Conservation (phyloP, 371 early-diverging fungal species). For the Saksenaea vasiformis region DNA sequence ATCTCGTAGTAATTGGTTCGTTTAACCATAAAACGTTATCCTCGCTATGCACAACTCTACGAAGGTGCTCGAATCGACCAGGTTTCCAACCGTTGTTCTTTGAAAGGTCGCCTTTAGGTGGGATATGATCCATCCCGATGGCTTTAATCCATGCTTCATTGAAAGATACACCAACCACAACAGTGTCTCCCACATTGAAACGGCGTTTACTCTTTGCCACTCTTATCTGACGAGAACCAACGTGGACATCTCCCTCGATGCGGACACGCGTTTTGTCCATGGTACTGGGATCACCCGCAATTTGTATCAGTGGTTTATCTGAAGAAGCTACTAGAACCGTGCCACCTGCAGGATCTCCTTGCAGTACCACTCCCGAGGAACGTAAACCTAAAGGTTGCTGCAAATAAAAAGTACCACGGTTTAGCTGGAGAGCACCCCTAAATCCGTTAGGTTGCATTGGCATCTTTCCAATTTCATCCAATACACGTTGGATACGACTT, state of each 20-base stretch:
- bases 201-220: constrained; percentile 6
- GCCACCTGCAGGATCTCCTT: constrained; percentile 47
- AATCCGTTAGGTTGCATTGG: constrained; percentile 23
- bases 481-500: constrained; percentile 41
- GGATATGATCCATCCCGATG: constrained; percentile 53
- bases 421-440: constrained; percentile 38
- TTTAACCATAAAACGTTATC: constrained; percentile 36
- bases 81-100: constrained; percentile 45
- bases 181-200: constrained; percentile 35
- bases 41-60: constrained; percentile 18
- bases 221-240: constrained; percentile 24
- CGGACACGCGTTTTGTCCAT: constrained; percentile 33
- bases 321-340: constrained; percentile 35
- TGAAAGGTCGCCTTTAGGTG: constrained; percentile 38
- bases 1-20: constrained; percentile 41
- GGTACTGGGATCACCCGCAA: constrained; percentile 25
- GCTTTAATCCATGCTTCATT: constrained; percentile 46
- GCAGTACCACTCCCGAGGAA: constrained; percentile 41
- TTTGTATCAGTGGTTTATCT: constrained; percentile 17
- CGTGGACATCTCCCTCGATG: constrained; percentile 41
- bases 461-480: constrained; percentile 26
- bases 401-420: constrained; percentile 38
- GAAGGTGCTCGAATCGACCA: constrained; percentile 34
- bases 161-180: constrained; percentile 38
- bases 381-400: constrained; percentile 31